These are phyloP conservation scores for Deinandra increscens DNA, from an alignment of 129 eudicot genomes.

Conservation along the genomic window DNA sequence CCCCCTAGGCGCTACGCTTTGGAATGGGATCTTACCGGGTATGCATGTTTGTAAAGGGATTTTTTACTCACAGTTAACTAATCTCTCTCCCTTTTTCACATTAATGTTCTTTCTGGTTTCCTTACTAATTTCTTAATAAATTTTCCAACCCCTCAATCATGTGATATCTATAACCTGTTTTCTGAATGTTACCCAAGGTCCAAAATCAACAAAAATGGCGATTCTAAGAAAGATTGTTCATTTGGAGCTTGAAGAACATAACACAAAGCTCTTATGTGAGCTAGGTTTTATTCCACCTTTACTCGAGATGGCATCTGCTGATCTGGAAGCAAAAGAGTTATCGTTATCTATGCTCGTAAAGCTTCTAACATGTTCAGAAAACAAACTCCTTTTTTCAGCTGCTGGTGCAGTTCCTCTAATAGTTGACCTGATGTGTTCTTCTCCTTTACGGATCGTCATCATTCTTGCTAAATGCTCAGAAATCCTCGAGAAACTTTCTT, in stretches of 20 bases:
- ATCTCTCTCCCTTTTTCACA: background rate
- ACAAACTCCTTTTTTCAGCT: slow-evolving; percentile 44
- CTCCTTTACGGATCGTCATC: slow-evolving; percentile 24
- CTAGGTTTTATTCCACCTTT: slow-evolving; percentile 53
- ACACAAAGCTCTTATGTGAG: slow-evolving; percentile 42
- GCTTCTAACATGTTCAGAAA: slow-evolving; percentile 36
- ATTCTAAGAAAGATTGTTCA: slow-evolving; percentile 43
- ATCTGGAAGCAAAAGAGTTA: slow-evolving; percentile 55
- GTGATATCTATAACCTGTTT: background rate
- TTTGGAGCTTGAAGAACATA: slow-evolving; percentile 43
- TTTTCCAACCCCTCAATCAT: background rate
- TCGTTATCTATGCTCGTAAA: slow-evolving; percentile 49
- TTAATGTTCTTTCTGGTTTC: background rate
- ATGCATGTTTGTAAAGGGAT: too few species aligned
- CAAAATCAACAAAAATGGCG: slow-evolving; percentile 35
- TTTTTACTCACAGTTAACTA: background rate
- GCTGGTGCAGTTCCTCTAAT: slow-evolving; percentile 49
- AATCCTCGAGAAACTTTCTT: slow-evolving; percentile 52
- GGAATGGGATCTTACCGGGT: too few species aligned
- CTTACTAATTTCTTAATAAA: background rate
- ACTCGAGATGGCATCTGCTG: slow-evolving; percentile 56
- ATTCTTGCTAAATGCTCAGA: slow-evolving; percentile 52
- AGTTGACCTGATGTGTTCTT: slow-evolving; percentile 37
- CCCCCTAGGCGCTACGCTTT: too few species aligned
- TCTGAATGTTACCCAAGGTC: slow-evolving; percentile 35